phyloP scores from a whole-genome alignment of 106 monocot species.

The Acorus calamus region DNA sequence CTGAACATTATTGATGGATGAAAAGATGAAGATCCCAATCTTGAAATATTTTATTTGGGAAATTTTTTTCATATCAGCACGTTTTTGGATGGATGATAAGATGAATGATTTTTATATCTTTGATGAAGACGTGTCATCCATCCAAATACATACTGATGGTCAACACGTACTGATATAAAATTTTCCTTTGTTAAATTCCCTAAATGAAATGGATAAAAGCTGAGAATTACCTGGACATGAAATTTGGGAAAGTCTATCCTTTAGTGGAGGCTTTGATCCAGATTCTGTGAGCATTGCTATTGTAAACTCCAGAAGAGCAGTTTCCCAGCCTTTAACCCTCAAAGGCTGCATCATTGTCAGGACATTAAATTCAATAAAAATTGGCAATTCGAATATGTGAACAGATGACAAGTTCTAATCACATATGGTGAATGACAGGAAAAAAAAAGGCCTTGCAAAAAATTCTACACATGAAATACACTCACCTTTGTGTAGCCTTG shows the following conservation, averaged over 20 bases:
- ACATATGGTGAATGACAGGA: no score
- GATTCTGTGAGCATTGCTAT: conserved; percentile 61
- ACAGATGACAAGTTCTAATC: no score
- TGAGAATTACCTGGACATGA: conserved; percentile 56
- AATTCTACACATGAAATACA: not conserved
- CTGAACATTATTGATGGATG: no score
- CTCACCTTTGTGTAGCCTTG: conserved; percentile 83
- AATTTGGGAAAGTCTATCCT: conserved; percentile 52
- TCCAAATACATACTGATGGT: no score
- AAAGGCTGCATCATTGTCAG: conserved; percentile 42
- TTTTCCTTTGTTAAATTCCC: not conserved
- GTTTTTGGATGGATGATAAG: not conserved
- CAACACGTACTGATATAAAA: no score
- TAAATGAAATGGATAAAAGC: not conserved
- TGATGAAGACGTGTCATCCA: no score
- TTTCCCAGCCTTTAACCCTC: conserved; percentile 74
- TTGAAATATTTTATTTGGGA: no score
- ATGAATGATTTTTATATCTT: no score
- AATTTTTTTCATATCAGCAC: not conserved
- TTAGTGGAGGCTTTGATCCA: conserved; percentile 31
- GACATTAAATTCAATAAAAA: no score
- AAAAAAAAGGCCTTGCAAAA: no score
- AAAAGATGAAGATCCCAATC: no score
- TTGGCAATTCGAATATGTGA: no score
- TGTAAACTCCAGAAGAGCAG: conserved; percentile 63